phyloP scores from a whole-genome alignment of 495 filamentous ascomycete species.

The Hapsidospora chrysogenum region DNA sequence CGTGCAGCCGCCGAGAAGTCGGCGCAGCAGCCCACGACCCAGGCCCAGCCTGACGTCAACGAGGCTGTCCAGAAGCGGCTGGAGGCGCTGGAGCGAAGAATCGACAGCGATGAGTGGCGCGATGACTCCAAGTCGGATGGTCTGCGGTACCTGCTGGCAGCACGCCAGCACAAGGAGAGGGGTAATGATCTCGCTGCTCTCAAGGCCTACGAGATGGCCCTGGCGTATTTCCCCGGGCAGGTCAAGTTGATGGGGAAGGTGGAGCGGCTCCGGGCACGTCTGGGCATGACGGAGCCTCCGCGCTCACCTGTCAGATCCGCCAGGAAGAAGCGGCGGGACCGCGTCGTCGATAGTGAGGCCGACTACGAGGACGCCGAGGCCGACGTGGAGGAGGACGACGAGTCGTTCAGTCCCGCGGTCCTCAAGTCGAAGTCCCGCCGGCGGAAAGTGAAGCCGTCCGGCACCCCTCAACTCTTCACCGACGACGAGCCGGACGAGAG shows the following conservation, averaged over 20 bases:
- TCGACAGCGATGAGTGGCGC: conserved; percentile 44
- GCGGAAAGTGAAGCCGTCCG: background rate
- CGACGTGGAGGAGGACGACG: conserved; percentile 13
- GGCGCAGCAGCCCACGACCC: conserved; percentile 15
- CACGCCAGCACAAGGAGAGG: conserved; percentile 71
- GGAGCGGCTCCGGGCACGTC: conserved; percentile 41
- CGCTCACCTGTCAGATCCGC: background rate
- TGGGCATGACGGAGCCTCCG: conserved; percentile 22
- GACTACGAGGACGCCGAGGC: conserved; percentile 25
- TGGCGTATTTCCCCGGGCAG: conserved; percentile 76
- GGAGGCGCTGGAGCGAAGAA: conserved; percentile 67
- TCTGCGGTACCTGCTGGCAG: conserved; percentile 71
- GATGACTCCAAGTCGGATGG: conserved; percentile 68
- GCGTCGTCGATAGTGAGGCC: conserved; percentile 6
- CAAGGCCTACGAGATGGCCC: conserved; percentile 71
- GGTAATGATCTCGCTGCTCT: conserved; percentile 67
- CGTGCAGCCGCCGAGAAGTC: conserved; percentile 25
- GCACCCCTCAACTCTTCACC: background rate
- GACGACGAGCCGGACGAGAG: conserved; percentile 32
- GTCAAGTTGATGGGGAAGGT: conserved; percentile 70
- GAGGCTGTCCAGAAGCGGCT: conserved; percentile 67
- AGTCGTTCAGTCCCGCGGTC: conserved; percentile 5
- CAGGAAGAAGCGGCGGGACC: conserved; percentile 5
- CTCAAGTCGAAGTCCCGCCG: conserved; percentile 2
- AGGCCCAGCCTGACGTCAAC: conserved; percentile 39